These are phyloP conservation scores for Polytolypa hystricis DNA, from an alignment of 2,329 filamentous ascomycete species.

Conservation along the genomic window DNA sequence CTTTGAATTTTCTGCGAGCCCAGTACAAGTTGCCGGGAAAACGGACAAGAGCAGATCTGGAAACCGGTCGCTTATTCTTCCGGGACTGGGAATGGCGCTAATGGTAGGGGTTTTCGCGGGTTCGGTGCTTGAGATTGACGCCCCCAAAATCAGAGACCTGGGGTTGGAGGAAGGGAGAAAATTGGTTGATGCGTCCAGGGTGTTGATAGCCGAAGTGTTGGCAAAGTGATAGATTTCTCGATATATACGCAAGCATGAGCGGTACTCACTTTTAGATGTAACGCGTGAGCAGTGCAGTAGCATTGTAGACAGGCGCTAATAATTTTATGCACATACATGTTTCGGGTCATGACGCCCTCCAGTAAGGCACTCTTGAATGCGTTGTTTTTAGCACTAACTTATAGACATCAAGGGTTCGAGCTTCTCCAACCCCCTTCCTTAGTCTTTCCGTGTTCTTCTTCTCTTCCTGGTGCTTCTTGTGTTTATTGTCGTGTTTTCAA, in stretches of 20 bases:
- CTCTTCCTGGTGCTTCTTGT: slow-evolving; percentile 4
- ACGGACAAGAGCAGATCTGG: background rate
- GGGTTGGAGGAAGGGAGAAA: slow-evolving; percentile 4
- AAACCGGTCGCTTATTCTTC: background rate
- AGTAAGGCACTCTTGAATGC: too few relatives aligned
- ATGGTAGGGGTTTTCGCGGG: slow-evolving; percentile 2
- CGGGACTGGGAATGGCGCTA: slow-evolving; percentile 6
- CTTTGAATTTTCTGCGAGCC: slow-evolving; percentile 22
- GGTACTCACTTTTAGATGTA: too few relatives aligned
- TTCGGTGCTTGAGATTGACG: slow-evolving; percentile 1
- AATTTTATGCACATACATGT: too few relatives aligned
- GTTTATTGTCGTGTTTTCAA: background rate
- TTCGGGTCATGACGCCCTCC: too few relatives aligned
- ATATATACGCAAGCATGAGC: too few relatives aligned
- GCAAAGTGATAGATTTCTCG: too few relatives aligned
- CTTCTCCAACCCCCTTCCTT: too few relatives aligned
- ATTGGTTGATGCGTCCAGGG: background rate
- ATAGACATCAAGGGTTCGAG: too few relatives aligned
- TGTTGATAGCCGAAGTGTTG: background rate
- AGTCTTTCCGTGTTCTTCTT: slow-evolving; percentile 7
- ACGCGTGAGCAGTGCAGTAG: too few relatives aligned
- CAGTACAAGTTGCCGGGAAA: background rate
- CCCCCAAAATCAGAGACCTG: background rate
- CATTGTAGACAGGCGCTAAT: too few relatives aligned
- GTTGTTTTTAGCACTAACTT: too few relatives aligned